Percentiles rank a stretch among this genome's conserved stretches.
Evolutionary conservation across 179 eudicot genomes (phyloP).

Genomic region (Camellia oleifera): DNA sequence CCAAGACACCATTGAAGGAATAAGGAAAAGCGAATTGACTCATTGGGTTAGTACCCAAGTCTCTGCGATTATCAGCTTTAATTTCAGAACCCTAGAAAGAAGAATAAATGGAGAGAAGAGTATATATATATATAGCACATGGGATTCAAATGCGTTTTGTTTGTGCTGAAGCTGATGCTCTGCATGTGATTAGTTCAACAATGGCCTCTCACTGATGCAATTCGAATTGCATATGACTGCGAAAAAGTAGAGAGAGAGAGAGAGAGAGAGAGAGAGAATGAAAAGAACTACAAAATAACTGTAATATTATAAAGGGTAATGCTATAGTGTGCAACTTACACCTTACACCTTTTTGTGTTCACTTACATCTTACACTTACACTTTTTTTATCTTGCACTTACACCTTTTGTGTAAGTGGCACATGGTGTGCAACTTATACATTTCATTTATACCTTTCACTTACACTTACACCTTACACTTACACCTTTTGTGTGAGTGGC

Average conservation of each 20-base stretch:
- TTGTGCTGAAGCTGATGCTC: conserved; percentile 4
- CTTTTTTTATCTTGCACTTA: too few species aligned
- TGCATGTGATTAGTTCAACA: not conserved
- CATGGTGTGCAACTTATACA: too few species aligned
- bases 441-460: too few species aligned
- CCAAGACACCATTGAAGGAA: conserved; percentile 7
- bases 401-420: too few species aligned
- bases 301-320: too few species aligned
- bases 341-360: too few species aligned
- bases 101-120: not conserved
- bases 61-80: conserved; percentile 11
- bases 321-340: too few species aligned
- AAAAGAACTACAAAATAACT: too few species aligned
- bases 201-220: not conserved
- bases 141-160: not conserved
- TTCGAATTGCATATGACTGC: not conserved
- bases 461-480: too few species aligned
- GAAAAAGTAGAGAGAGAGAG: not conserved
- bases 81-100: conserved; percentile 16
- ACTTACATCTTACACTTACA: too few species aligned
- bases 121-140: not conserved
- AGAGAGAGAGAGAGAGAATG: too few species aligned
- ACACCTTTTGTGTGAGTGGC: too few species aligned
- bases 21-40: conserved; percentile 23
- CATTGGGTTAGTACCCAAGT: conserved; percentile 8